Base-by-base conservation (phyloP, 768 basidiomycete genomes). In the Mycena polygramma region DNA sequence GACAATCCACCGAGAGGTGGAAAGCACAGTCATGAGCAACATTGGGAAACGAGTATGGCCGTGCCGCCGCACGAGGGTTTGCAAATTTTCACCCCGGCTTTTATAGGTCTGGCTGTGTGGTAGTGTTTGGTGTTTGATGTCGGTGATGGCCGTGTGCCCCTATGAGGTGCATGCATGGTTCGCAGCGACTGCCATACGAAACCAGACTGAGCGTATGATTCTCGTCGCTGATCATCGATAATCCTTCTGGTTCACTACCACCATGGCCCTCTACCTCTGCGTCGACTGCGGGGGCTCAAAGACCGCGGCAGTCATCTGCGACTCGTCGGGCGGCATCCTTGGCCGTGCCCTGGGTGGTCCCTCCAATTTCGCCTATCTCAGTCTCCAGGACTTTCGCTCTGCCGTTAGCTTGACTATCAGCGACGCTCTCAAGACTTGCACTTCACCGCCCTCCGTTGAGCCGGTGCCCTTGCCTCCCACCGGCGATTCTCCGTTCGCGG, bases 201-300 rank as follows among this genome's bases (percentile, higher is more conserved):
- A 45, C 19, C 36, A 41, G 37, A 8, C 8, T 15, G 36, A 43
- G 26, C 48, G 39, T 22, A 43, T 57, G 35, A 41, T 65, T 68
- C 30, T 43, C 36, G 37, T n/a, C 55, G 43, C 30, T n/a, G 53
- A 48, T 65, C 46, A 66, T 49, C 61, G 66, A 64, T 74, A 66
- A 69, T 45, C 68, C 51, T 54, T 13, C 13, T 15, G 20, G 41
- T 43, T 62, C 7, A 24, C 65, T 45, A 43, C 48, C 60, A 60
- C 64, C 36, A 89, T 90, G 88, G 81, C 90, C 14, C 81, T 93
- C 74, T 93, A 88, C 76, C 90, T 96, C 72, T 95, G 92, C 76
- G 91, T 93, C 71, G 94, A 96, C 80, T 95, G 94, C 70, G 95
- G 95, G 37, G 95, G 94, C 24, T 94, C 94, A 52, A 97, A 97